Evolutionary conservation across 2,329 filamentous ascomycete genomes (phyloP).

Genomic region (Penicillium sp.): DNA sequence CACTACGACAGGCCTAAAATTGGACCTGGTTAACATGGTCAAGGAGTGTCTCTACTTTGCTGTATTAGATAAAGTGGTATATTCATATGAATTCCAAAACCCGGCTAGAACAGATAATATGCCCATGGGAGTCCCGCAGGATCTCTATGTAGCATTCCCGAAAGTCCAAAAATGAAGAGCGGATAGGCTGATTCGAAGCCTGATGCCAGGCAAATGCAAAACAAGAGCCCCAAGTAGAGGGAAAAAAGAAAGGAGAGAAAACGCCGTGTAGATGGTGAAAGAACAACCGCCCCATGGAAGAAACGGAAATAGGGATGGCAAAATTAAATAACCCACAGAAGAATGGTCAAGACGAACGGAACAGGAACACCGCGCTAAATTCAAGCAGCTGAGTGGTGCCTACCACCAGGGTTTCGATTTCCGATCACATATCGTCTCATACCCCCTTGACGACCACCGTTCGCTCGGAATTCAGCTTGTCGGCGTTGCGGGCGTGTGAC

Average conservation of each 20-base stretch:
- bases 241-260: not conserved
- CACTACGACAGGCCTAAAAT: constrained; percentile 35
- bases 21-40: constrained; percentile 33
- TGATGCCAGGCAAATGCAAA: constrained; percentile 29
- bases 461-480: constrained; percentile 85
- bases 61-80: constrained; percentile 7
- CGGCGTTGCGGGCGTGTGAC: constrained; percentile 87
- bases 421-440: constrained; percentile 42
- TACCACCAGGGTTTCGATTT: constrained; percentile 8
- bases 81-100: constrained; percentile 5
- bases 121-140: constrained; percentile 15
- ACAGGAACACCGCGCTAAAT: constrained; percentile 33
- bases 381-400: constrained; percentile 20
- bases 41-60: constrained; percentile 12
- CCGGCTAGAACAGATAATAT: constrained; percentile 6
- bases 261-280: constrained; percentile 13
- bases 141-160: constrained; percentile 20
- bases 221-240: constrained; percentile 8
- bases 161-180: constrained; percentile 12
- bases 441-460: constrained; percentile 92
- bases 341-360: not conserved
- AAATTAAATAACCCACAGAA: constrained; percentile 2
- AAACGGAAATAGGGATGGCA: not conserved
- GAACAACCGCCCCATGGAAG: not conserved
- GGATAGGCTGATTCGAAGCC: constrained; percentile 16